Percentiles rank a stretch among this genome's conserved stretches.
These are phyloP conservation scores for Neoscytalidium dimidiatum DNA, from an alignment of 2,329 filamentous ascomycete genomes.

Conservation along the genomic window DNA sequence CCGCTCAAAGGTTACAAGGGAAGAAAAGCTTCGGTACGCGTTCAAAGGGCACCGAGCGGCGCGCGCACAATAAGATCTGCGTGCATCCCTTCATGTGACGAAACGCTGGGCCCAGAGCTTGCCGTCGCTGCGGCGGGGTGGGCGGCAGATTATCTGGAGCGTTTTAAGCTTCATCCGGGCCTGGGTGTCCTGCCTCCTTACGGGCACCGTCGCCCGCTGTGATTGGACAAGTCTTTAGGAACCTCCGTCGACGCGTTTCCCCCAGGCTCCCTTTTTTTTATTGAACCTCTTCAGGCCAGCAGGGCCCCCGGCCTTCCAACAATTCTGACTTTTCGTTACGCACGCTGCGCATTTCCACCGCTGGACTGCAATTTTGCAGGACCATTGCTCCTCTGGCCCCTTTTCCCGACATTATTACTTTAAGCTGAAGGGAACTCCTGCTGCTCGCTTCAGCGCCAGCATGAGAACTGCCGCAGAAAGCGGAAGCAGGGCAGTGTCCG, in stretches of 20 bases:
- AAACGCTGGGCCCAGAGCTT: neutral
- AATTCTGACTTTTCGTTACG: neutral
- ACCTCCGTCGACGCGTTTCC: neutral
- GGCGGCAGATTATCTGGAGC: neutral
- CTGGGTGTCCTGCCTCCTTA: neutral
- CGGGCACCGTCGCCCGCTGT: neutral
- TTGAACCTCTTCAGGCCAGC: neutral
- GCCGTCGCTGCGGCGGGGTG: neutral
- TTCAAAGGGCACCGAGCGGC: constrained; percentile 1
- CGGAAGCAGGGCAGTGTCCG: neutral
- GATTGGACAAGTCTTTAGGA: neutral
- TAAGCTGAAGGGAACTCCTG: neutral
- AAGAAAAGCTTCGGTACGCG: neutral
- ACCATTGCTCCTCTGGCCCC: neutral
- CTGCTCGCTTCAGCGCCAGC: neutral
- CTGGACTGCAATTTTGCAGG: neutral
- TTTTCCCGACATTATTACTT: neutral
- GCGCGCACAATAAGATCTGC: constrained; percentile 10
- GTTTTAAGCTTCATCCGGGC: constrained; percentile 1
- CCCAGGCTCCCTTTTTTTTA: neutral
- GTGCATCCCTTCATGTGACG: constrained; percentile 10
- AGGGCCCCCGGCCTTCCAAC: neutral
- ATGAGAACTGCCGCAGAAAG: neutral
- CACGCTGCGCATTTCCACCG: neutral
- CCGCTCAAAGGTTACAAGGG: neutral